Evolutionary conservation across 169 alveolate genomes (phyloP), one percentile per base, ranked within the genome.

Genomic region (Eimeria falciformis): DNA sequence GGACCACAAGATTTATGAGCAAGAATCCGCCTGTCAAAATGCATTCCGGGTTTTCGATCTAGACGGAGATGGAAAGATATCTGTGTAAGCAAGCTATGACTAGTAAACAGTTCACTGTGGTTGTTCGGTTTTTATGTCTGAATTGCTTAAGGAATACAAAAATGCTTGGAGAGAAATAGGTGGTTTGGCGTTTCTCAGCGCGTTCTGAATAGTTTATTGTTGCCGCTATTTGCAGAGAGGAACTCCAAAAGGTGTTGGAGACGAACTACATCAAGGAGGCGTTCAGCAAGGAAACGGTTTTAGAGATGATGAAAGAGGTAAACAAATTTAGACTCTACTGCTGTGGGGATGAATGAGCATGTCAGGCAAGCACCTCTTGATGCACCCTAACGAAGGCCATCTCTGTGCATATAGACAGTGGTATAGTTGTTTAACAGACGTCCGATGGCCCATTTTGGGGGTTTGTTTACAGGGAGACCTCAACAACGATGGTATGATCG

Each of bases 41-140:
- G 99, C 99, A 56, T 98, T 98, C 94, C 94, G 95, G 78, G 97
- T 96, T 37, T 98, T 98, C 84, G 99, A 98, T 95, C 92, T 96
- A 29, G 99, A 98, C 90, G 97, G 97, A 75, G 97, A 96, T 93
- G 99, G 99, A 0, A 95, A 90, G 7, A 97, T 98, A 53, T 94
- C 98, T 29, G 91, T 96, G 73, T 96, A 95, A 29, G 98, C 95
- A n/a, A n/a, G n/a, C n/a, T n/a, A n/a, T n/a, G n/a, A n/a, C 43
- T 46, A 86, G 17, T 33, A 18, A 27, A 3, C 45, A 33, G 65
- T n/a, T 2, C 4, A 40, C 17, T 23, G 55, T 40, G 47, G 58
- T 18, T 18, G 62, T 2, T n/a, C 17, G 77, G 18, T 25, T 17
- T 47, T 3, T 14, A 7, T 3, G 83, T 18, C 96, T 95, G 33